Evolutionary conservation across 371 early-diverging fungal species (phyloP).

Genomic region (Mucor piriformis): DNA sequence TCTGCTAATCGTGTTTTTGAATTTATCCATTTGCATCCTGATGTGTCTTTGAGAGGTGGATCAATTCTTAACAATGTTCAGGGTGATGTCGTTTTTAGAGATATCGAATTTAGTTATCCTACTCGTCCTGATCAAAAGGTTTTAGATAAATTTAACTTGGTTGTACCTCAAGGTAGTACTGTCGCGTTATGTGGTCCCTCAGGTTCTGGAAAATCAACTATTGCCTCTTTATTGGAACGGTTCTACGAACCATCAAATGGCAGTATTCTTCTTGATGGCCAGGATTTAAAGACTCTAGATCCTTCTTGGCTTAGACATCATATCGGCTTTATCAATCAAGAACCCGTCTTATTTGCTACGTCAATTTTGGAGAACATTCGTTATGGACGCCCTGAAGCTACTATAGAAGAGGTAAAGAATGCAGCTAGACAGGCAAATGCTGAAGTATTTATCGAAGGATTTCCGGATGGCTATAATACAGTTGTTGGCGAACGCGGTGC

Average conservation of each 20-base stretch:
- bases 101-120: slow-evolving; percentile 73
- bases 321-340: slow-evolving; percentile 77
- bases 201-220: slow-evolving; percentile 72
- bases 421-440: slow-evolving; percentile 79
- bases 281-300: slow-evolving; percentile 54
- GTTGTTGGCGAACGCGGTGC: slow-evolving; percentile 58
- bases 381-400: slow-evolving; percentile 59
- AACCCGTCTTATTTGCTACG: slow-evolving; percentile 75
- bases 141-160: slow-evolving; percentile 59
- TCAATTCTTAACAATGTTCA: slow-evolving; percentile 28
- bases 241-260: slow-evolving; percentile 70
- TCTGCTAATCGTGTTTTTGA: slow-evolving; percentile 76
- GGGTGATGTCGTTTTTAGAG: slow-evolving; percentile 63
- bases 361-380: slow-evolving; percentile 79
- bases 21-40: slow-evolving; percentile 54
- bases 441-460: slow-evolving; percentile 61
- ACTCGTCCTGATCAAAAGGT: slow-evolving; percentile 66
- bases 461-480: slow-evolving; percentile 77
- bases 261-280: slow-evolving; percentile 61
- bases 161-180: slow-evolving; percentile 64
- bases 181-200: slow-evolving; percentile 72
- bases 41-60: slow-evolving; percentile 57
- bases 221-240: slow-evolving; percentile 66
- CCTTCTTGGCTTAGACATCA: slow-evolving; percentile 62
- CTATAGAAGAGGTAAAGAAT: slow-evolving; percentile 60